phyloP scores from a whole-genome alignment of 371 early-diverging fungal genomes.

The Mucor saturninus region DNA sequence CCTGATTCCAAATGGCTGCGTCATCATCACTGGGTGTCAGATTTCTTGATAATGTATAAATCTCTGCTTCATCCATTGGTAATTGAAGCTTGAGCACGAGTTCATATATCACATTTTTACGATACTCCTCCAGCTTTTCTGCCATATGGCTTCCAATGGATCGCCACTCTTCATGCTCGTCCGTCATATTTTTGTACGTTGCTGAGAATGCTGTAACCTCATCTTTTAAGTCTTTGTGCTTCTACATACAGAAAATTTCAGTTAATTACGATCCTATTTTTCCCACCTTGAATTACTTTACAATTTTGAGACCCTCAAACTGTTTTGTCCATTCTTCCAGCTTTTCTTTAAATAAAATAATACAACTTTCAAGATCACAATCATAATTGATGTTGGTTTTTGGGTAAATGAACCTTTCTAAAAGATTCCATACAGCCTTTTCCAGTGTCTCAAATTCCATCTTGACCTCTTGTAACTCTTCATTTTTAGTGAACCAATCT shows the following conservation, averaged over 20 bases:
- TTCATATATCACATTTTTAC: slow-evolving; percentile 41
- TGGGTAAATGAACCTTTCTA: too few species aligned
- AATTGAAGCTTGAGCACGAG: slow-evolving; percentile 49
- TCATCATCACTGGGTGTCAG: slow-evolving; percentile 37
- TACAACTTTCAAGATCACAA: too few species aligned
- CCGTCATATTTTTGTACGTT: slow-evolving; percentile 29
- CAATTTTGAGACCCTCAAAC: too few species aligned
- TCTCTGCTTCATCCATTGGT: slow-evolving; percentile 45
- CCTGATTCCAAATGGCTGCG: slow-evolving; percentile 40
- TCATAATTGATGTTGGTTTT: too few species aligned
- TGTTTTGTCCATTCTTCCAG: too few species aligned
- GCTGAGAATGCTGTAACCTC: slow-evolving; percentile 25
- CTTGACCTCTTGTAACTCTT: too few species aligned
- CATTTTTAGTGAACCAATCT: too few species aligned
- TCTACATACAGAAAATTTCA: not conserved
- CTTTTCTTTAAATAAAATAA: too few species aligned
- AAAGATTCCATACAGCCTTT: too few species aligned
- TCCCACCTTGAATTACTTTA: too few species aligned
- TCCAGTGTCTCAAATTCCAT: too few species aligned
- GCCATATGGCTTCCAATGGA: slow-evolving; percentile 43
- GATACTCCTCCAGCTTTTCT: slow-evolving; percentile 41
- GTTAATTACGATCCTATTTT: not conserved
- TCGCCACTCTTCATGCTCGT: slow-evolving; percentile 37
- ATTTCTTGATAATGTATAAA: slow-evolving; percentile 34
- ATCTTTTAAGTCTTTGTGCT: slow-evolving; percentile 19